Base-by-base conservation (phyloP, 345 rosid species). In the Eucalyptus cloeziana region DNA sequence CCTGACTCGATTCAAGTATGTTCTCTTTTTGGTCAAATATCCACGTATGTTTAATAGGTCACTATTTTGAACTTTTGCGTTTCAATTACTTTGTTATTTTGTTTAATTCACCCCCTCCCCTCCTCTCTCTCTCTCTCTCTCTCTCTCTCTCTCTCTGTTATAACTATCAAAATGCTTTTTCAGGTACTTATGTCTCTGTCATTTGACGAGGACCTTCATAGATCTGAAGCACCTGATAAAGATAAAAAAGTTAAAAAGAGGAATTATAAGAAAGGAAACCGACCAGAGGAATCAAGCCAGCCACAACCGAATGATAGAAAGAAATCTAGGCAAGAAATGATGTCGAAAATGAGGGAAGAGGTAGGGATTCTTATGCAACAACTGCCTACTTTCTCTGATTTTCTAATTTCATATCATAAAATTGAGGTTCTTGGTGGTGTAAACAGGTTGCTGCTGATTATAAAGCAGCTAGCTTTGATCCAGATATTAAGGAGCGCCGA, bases 131-230 rank as follows among this genome's bases (percentile, higher is more conserved):
- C 60, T 52, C 60, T 54, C 60, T 56, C 6, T 56, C 60, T 8
- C 27, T 54, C 27, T 56, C 62, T 56, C 49, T 21, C 88, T 16
- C 62, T 86, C 5, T 50, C 7, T 50, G 25, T 49, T 49, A 86
- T 51, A 15, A 45, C 37, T 86, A 51, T n/a, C 43, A 13, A 87
- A 31, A 33, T 67, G n/a, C 86, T 64, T 88, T 87, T 89, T 37
- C 92, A 96, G 99, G 99, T 98, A 88, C 94, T 98, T 89, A 90
- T 97, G 96, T 96, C 97, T 88, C 92, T 98, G 90, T 94, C 96
- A 85, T 95, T 98, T 92, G 95, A 97, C 69, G 99, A 97, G 90
- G 95, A 96, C 89, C 94, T 98, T n/a, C 90, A 94, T 71, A 97
- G 89, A 92, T 90, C 62, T 54, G 89, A 93, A 83, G 89, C 43